Base-by-base conservation (phyloP, 495 filamentous ascomycete species). In the Rhizodiscina lignyota region DNA sequence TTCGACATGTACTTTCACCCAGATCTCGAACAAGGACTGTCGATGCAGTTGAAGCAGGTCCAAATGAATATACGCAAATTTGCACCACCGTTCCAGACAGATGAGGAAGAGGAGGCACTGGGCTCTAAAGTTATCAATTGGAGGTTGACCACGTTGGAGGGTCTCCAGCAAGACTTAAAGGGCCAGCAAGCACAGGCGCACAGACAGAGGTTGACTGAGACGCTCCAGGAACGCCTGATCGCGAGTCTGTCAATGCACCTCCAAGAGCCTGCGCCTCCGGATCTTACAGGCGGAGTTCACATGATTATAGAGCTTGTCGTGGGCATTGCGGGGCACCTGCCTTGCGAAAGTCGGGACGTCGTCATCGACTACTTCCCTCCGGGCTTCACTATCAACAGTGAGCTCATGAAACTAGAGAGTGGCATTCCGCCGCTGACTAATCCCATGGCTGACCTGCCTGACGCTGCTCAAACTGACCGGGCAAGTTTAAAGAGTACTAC, bases 231-330 rank as follows among this genome's bases (percentile, higher is more conserved):
- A 37, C 75, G 75, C 41, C 67, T 97, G 22, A 77, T 76, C 13
- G 72, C 69, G 1, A 67, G 60, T 23, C 54, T 96, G 17, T 70
- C 71, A 26, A 67, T 72, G 42, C 71, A 80, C 51, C 64, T 96
- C 19, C 63, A 74, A 31, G 80, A 92, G 12, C 77, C 80, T 0
- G 62, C 77, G 2, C 80, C 80, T 0, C 56, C 72, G 5, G 89
- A 83, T 2, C 62, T 96, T 30, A 78, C 87, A 34, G 72, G 69
- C 23, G 82, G 81, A 35, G 77, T 83, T 16, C 70, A 74, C 39
- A 91, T 86, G 79, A 94, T 97, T 51, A 72, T 96, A 22, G 86
- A 96, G 56, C 68, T 94, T 29, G 83, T 87, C 4, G 67, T 96
- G 19, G 79, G 74, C 34, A 85, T 97, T 40, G 73, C 80, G 2